These are phyloP conservation scores for Boletus pseudo-olivaceus DNA, from an alignment of 768 basidiomycete genomes.

Conservation along the genomic window DNA sequence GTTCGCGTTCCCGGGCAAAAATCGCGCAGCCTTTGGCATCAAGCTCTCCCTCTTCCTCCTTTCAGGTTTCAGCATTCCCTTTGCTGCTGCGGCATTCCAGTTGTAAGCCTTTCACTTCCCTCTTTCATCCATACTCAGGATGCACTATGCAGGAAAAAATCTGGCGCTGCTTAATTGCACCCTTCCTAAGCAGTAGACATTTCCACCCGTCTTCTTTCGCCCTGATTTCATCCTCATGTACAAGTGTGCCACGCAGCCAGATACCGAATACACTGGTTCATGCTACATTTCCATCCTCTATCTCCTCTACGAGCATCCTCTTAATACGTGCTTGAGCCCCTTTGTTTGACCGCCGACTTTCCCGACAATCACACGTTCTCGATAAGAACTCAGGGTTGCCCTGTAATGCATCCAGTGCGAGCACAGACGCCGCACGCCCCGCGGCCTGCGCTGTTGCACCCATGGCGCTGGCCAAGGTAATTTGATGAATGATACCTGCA, in stretches of 20 bases:
- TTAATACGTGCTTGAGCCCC: conserved; percentile 37
- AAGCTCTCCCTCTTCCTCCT: conserved; percentile 38
- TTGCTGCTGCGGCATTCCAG: conserved; percentile 58
- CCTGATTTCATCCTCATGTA: conserved; percentile 2
- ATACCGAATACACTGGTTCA: conserved; percentile 8
- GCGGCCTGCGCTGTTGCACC: conserved; percentile 52
- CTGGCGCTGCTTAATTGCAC: conserved; percentile 25
- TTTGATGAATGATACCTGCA: conserved; percentile 66
- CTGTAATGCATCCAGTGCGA: conserved; percentile 68
- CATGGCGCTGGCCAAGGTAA: conserved; percentile 55
- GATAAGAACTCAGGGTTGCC: conserved; percentile 60
- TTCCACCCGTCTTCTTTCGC: background rate
- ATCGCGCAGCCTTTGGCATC: conserved; percentile 42
- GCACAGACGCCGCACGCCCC: conserved; percentile 55
- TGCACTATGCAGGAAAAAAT: conserved; percentile 38
- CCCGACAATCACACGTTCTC: conserved; percentile 65
- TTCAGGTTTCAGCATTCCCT: conserved; percentile 64
- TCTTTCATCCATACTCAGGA: background rate
- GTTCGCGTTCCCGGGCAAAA: conserved; percentile 51
- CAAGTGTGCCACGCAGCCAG: conserved; percentile 1
- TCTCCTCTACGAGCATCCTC: conserved; percentile 26
- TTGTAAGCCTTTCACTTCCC: conserved; percentile 44
- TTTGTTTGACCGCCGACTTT: conserved; percentile 32
- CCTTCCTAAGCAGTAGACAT: conserved; percentile 2
- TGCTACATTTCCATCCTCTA: conserved; percentile 16